phyloP scores from a whole-genome alignment of 495 filamentous ascomycete species.

The Chaetomium cochliodes region DNA sequence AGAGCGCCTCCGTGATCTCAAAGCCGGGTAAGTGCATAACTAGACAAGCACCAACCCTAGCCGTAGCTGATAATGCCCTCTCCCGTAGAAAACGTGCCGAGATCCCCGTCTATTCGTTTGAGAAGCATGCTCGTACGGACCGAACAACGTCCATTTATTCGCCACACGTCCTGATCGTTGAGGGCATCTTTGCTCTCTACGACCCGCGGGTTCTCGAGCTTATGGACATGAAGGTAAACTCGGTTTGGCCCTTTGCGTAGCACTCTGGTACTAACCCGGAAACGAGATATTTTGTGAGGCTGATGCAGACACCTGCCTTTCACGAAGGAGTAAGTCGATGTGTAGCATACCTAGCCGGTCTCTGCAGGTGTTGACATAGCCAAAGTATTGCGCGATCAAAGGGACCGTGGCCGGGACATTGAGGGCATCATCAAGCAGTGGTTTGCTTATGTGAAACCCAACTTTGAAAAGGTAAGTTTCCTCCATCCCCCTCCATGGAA shows the following conservation, averaged over 20 bases:
- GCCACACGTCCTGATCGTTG: slow-evolving; percentile 89
- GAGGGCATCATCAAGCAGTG: slow-evolving; percentile 98
- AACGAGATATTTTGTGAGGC: slow-evolving; percentile 88
- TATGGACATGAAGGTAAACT: slow-evolving; percentile 79
- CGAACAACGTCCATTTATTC: slow-evolving; percentile 89
- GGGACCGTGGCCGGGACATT: slow-evolving; percentile 78
- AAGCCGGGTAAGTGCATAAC: slow-evolving; percentile 75
- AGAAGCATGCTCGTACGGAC: slow-evolving; percentile 76
- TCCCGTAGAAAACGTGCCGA: slow-evolving; percentile 77
- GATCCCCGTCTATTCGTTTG: slow-evolving; percentile 93
- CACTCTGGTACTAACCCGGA: slow-evolving; percentile 16
- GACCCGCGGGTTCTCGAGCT: slow-evolving; percentile 82
- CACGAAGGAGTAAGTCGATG: slow-evolving; percentile 71
- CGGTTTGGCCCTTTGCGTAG: not conserved
- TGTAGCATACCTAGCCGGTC: not conserved
- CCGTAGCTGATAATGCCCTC: slow-evolving; percentile 10
- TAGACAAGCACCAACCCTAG: not conserved
- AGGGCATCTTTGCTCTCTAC: slow-evolving; percentile 93
- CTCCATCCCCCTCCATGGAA: slow-evolving; percentile 1
- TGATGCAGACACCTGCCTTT: slow-evolving; percentile 90
- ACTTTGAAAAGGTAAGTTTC: slow-evolving; percentile 63
- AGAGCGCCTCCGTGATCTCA: slow-evolving; percentile 75
- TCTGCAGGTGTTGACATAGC: slow-evolving; percentile 4
- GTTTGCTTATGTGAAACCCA: slow-evolving; percentile 94
- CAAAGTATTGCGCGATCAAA: slow-evolving; percentile 84